Evolutionary conservation across 2,329 filamentous ascomycete species (phyloP), one percentile per base, ranked within the genome.

Genomic region (Arthrobotrys megalospora): DNA sequence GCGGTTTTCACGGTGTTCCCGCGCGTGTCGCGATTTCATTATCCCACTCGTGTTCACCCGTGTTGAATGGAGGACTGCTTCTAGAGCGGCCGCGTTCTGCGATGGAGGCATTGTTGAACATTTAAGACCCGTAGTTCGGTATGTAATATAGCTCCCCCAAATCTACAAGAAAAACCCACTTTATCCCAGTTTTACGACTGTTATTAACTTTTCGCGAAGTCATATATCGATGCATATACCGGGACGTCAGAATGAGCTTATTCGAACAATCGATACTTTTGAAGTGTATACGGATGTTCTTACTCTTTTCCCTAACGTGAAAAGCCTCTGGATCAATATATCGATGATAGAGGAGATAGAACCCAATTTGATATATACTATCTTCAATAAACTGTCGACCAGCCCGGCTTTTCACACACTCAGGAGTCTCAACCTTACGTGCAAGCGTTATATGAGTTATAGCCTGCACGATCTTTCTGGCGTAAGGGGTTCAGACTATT

Each of bases 301-400:
- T 2, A 12, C 32, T 14, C 16, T 66, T 1, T 66, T 66, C 19
- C 63, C 63, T 16, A 69, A 60, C 12, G 24, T 69, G 6, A 60
- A 8, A 16, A 69, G 50, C 10, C 50, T 69, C 2, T 43, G 50
- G 19, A 47, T 69, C 28, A 47, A 60, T 24, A 2, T 47, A 1
- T 19, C 52, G 7, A 60, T n/a, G n/a, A 34, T 69, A 12, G 8
- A 11, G 12, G 50, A 69, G 14, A 7, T 69, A n/a, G 65, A 69
- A 28, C 2, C 21, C 8, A 60, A 69, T 11, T 5, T 69, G 5
- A 41, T 69, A 11, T n/a, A 45, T 24, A n/a, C 50, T 12, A 69
- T 69, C 11, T 47, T 58, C 24, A 69, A 21, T 21, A 58, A 45
- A 8, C n/a, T 68, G n/a, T 55, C 65, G 19, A 47, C 32, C 6